Evolutionary conservation across 352 stramenopile genomes (phyloP), one percentile per base, ranked within the genome.

Genomic region (Phytophthora pinifolia): DNA sequence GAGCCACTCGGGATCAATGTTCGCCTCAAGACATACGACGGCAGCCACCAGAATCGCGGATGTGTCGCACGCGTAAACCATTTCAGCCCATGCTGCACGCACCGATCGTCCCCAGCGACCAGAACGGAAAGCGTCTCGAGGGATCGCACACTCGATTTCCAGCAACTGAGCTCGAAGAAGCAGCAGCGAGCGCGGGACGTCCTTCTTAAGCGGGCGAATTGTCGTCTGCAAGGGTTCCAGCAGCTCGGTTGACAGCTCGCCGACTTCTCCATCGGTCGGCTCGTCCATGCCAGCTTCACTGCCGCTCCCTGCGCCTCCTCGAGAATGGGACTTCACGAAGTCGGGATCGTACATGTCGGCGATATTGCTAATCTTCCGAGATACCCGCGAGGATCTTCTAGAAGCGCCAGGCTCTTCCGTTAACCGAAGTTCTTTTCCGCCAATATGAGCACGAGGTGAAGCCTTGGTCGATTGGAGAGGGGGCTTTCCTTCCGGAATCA

Each of bases 331-430:
- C 69, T 67, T 79, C 53, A 64, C 60, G 15, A 86, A 63, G 9
- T 89, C 79, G 1, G 82, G 79, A 48, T 92, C 77, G 53, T 92
- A 92, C 69, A 89, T 74, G 53, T 89, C 82, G 0, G 64, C 82
- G 43, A 92, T 92, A 29, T 92, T 92, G 4, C 77, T 81, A 46
- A 83, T 87, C 46, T 90, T 92, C 15, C 79, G 83, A 32, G 83
- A 74, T 13, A 92, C 79, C 34, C 83, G 59, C 17, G 79, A 76
- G 6, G 83, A 89, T 46, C 83, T 62, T 50, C 80, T 77, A 5
- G 65, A 70, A 38, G 50, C 53, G 18, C 48, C 46, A 36, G 46
- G 45, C 10, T 65, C 57, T 42, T 70, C 59, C 8, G 63, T 57
- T 45, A 59, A 14, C 20, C 44, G 38, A 42, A 59, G 27, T 38